Base-by-base conservation (phyloP, 1,284 basidiomycete genomes). In the Schizophyllum amplum region DNA sequence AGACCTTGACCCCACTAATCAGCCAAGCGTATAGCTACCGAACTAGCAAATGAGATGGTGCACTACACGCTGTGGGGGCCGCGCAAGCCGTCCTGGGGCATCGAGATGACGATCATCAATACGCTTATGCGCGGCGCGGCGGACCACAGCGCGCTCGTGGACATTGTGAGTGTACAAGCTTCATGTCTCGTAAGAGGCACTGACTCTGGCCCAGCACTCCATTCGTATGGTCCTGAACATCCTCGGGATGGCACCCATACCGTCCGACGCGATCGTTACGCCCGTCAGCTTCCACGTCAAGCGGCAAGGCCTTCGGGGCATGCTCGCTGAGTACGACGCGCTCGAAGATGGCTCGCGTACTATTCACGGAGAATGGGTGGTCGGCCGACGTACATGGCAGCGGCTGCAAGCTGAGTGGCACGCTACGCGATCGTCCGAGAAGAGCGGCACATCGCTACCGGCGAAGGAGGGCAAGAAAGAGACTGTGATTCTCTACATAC, bases 311-410 rank as follows among this genome's bases (percentile, higher is more conserved):
- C 75, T 97, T 46, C 81, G 84, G 24, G 93, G 93, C 3, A 84
- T 96, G 53, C 79, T 97, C 22, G 76, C 84, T 6, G 78, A 87
- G 13, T 82, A 82, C 57, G 91, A 98, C 67, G 79, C 79, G n/a
- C 66, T 75, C 7, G 92, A 92, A 71, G 79, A 77, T 54, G 92
- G 86, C 54, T 76, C 69, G 17, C 81, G 96, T 5, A 90, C 95
- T 67, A 78, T 99, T 50, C 87, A 86, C 1, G 96, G 93, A 4
- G 97, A 99, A 75, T 99, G 96, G 96, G 89, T 98, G 20, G 90
- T 98, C 15, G 92, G 93, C 52, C 90, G 90, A 69, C 84, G 84
- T 62, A 84, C 95, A 0, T 98, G 95, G 94, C 86, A 86, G 62
- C 77, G 86, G 21, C 76, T 98, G 61, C 94, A 98, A 68, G 73